Evolutionary conservation across 345 rosid species (phyloP).

Genomic region (Schrenkiella parvula): DNA sequence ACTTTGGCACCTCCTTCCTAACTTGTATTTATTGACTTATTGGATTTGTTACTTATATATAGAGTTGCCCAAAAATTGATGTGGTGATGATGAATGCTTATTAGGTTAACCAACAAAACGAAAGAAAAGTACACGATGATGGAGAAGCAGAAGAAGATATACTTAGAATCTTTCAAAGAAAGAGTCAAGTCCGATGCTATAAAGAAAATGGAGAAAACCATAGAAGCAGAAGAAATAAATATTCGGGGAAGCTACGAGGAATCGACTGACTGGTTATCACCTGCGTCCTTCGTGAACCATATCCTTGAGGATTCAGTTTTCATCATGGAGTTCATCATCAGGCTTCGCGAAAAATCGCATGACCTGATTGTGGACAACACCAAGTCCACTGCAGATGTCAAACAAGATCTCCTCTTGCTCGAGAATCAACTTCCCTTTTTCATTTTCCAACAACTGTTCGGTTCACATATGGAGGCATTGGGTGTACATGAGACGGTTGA

Average conservation of each 20-base stretch:
- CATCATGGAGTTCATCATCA: neutral
- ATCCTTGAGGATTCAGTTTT: neutral
- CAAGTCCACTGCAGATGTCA: neutral
- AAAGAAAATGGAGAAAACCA: neutral
- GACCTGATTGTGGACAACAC: neutral
- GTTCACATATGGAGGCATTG: neutral
- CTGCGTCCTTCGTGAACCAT: neutral
- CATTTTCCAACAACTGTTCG: neutral
- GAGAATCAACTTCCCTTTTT: slow-evolving; percentile 12
- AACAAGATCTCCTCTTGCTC: neutral
- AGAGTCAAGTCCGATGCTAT: neutral
- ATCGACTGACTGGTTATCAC: neutral
- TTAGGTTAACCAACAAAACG: neutral
- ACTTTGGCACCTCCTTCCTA: too few species aligned
- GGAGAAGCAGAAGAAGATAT: neutral
- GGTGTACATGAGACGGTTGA: neutral
- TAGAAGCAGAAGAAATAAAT: neutral
- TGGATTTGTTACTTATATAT: neutral
- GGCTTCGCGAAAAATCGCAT: neutral
- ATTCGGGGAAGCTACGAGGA: neutral
- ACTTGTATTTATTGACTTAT: neutral
- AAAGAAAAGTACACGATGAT: neutral
- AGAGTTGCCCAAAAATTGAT: too few species aligned
- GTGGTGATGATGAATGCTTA: neutral
- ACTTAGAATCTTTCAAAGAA: neutral